Base-by-base conservation (phyloP, 805 yeast genomes). In the Saccharomycopsis fibuligera region DNA sequence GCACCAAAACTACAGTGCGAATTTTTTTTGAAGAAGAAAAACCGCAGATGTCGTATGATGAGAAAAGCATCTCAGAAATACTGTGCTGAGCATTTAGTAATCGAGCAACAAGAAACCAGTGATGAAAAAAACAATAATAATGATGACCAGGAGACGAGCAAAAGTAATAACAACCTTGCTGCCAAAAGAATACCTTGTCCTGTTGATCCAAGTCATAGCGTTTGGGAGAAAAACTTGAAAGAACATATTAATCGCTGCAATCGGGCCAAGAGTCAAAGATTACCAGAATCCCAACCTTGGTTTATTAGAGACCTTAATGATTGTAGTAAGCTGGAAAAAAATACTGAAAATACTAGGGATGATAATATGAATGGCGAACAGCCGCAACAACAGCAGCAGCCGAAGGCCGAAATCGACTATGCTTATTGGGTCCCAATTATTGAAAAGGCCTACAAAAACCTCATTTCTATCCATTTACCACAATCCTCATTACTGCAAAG, bases 191-290 rank as follows among this genome's bases (percentile, higher is more conserved):
- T 88, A 0, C 77, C 81, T 5, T 88, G 96, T 64, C 88, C 96
- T 0, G 60, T 82, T 25, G 95, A 87, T 62, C 78, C 83, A 1
- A 72, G 76, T 2, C 96, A 88, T 61, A 74, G 82, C 1, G 79
- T 88, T 0, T 83, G 86, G 87, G 69, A 69, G 42, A 68, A 70
- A 38, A 79, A 75, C 45, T 60, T 86, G 37, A 61, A 67, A 4
- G 62, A 58, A 16, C 96, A 88, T 62, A 45, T 81, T 44, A 68
- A 65, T 49, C 79, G 78, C 59, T 88, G 96, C 61, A 78, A 74
- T 54, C 72, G 75, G 19, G 56, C 68, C 57, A 49, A 68, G 62
- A 45, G 65, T 57, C 43, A 58, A 38, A 57, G 66, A 35, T 41
- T 48, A 6, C 61, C 62, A 43, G 62, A 59, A 43, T 54, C 53